phyloP scores from a whole-genome alignment of 306 rosid species.

The Dicorynia guianensis region DNA sequence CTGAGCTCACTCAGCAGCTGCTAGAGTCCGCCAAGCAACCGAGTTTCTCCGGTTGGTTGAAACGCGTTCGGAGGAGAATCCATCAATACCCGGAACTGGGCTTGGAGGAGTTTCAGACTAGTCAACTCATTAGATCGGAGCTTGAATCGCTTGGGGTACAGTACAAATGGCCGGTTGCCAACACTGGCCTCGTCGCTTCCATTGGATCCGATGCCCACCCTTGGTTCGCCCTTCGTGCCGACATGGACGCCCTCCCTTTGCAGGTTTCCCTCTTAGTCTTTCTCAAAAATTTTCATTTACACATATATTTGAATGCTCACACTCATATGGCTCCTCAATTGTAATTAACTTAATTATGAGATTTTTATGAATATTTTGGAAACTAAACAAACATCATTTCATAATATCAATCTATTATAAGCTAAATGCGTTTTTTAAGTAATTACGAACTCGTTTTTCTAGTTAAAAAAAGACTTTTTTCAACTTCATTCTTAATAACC shows the following conservation, averaged over 20 bases:
- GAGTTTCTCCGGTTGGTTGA: conserved; percentile 52
- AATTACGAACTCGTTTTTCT: no score
- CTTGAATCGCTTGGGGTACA: conserved; percentile 51
- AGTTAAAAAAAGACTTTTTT: no score
- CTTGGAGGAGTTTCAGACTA: conserved; percentile 56
- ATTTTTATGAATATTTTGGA: no score
- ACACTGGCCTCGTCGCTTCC: conserved; percentile 62
- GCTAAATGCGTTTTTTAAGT: no score
- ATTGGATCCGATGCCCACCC: conserved; percentile 54
- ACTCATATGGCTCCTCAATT: no score
- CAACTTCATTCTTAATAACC: no score
- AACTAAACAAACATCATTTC: no score
- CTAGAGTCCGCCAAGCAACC: conserved; percentile 53
- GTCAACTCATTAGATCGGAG: conserved; percentile 54
- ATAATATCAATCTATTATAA: no score
- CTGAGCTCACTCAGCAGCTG: conserved; percentile 45
- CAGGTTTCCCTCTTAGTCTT: no score
- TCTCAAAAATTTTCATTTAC: no score
- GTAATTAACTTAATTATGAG: no score
- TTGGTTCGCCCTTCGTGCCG: conserved; percentile 61
- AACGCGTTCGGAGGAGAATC: conserved; percentile 44
- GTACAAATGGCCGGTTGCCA: conserved; percentile 59
- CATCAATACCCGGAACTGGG: conserved; percentile 67
- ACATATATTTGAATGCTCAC: no score
- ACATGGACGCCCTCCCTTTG: conserved; percentile 64